phyloP scores from a whole-genome alignment of 176 grass and related monocot genomes.

The Lolium perenne region DNA sequence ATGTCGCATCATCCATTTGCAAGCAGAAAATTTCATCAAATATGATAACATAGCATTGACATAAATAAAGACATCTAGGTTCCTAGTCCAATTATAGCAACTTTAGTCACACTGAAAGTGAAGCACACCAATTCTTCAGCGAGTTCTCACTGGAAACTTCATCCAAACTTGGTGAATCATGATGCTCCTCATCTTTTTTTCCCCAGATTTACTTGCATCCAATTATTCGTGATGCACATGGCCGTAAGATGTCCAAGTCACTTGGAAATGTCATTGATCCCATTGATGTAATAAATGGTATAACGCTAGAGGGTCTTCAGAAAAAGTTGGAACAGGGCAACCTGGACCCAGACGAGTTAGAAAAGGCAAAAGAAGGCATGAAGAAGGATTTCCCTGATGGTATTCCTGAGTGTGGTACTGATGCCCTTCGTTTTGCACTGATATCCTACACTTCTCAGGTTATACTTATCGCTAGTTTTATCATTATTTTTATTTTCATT shows the following conservation, averaged over 20 bases:
- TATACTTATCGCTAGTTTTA: conserved; percentile 23
- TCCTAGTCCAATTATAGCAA: conserved; percentile 1
- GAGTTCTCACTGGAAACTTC: background rate
- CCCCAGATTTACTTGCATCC: conserved; percentile 91
- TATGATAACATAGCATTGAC: conserved; percentile 13
- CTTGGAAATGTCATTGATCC: conserved; percentile 91
- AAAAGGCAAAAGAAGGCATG: conserved; percentile 70
- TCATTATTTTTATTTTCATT: conserved; percentile 28
- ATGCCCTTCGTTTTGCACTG: conserved; percentile 90
- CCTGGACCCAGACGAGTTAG: conserved; percentile 72
- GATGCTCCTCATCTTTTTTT: conserved; percentile 16
- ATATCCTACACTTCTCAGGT: conserved; percentile 90
- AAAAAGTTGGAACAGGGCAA: conserved; percentile 86
- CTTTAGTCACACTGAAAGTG: conserved; percentile 21
- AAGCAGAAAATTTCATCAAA: background rate
- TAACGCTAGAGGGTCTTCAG: conserved; percentile 73
- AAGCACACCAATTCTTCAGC: conserved; percentile 15
- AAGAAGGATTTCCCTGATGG: conserved; percentile 88
- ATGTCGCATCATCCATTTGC: background rate
- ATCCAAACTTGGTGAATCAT: background rate
- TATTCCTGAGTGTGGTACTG: conserved; percentile 91
- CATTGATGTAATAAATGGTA: conserved; percentile 93
- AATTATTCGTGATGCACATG: conserved; percentile 90
- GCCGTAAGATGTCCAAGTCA: conserved; percentile 91
- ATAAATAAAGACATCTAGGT: conserved; percentile 10